A percentile compares a stretch with the other conserved stretches of the same genome.
Conservation (phyloP, 768 basidiomycete genomes). For the Sistotremastrum suecicum region DNA sequence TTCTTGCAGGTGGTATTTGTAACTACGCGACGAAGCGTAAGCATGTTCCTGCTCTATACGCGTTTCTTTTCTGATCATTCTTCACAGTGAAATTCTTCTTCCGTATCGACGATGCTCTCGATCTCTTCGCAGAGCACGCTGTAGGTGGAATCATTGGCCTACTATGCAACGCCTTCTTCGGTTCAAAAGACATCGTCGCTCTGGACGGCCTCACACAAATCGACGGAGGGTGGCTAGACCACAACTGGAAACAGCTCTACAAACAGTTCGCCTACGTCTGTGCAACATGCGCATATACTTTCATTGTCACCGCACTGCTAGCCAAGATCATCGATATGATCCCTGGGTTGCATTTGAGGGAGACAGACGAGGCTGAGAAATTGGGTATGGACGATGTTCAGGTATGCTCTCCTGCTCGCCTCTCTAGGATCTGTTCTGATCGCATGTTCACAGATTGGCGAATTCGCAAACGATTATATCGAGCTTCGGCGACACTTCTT, state of each 20-base stretch:
- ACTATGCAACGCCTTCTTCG: constrained; percentile 62
- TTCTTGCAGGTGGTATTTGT: constrained; percentile 54
- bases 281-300: constrained; percentile 43
- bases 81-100: constrained; percentile 50
- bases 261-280: constrained; percentile 57
- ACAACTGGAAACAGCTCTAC: constrained; percentile 66
- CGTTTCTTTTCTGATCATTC: constrained; percentile 5
- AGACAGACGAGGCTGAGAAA: constrained; percentile 39
- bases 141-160: constrained; percentile 72
- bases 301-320: constrained; percentile 46
- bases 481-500: constrained; percentile 54
- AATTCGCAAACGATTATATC: constrained; percentile 56
- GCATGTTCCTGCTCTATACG: constrained; percentile 11
- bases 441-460: constrained; percentile 35
- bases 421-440: not conserved
- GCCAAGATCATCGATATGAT: constrained; percentile 41
- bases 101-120: constrained; percentile 75
- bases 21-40: constrained; percentile 77
- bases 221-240: constrained; percentile 59
- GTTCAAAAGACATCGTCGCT: constrained; percentile 42
- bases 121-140: constrained; percentile 87
- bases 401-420: constrained; percentile 23
- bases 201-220: constrained; percentile 48
- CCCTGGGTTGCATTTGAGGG: constrained; percentile 43
- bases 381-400: constrained; percentile 62